phyloP scores from a whole-genome alignment of 352 stramenopile genomes.

The Phytophthora agathidicida region DNA sequence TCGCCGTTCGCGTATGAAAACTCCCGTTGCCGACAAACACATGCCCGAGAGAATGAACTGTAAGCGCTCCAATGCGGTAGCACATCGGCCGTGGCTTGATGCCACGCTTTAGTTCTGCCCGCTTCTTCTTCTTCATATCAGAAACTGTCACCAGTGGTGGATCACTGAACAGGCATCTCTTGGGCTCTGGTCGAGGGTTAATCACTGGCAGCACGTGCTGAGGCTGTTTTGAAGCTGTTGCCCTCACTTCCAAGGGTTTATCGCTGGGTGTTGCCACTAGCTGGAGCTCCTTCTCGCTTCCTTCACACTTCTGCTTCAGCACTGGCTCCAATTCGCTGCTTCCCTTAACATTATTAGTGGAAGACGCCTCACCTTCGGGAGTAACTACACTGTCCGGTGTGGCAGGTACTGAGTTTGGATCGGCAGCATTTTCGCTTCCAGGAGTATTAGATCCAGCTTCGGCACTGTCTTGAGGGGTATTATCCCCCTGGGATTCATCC shows the following conservation, averaged over 20 bases:
- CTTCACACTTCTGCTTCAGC: slow-evolving; percentile 1
- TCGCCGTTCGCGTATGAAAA: slow-evolving; percentile 88
- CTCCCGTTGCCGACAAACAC: slow-evolving; percentile 78
- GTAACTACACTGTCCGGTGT: slow-evolving; percentile 5
- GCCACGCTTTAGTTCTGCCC: slow-evolving; percentile 41
- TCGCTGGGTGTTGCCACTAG: neutral
- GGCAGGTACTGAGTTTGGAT: slow-evolving; percentile 3
- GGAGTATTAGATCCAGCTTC: slow-evolving; percentile 2
- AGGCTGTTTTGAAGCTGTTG: neutral
- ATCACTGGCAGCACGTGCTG: slow-evolving; percentile 53
- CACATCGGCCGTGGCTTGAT: slow-evolving; percentile 55
- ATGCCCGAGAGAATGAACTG: slow-evolving; percentile 80
- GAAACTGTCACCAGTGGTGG: slow-evolving; percentile 43
- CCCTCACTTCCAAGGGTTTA: neutral
- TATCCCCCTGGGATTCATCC: neutral
- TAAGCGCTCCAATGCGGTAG: slow-evolving; percentile 80
- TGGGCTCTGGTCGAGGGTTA: slow-evolving; percentile 47
- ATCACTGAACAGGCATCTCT: slow-evolving; percentile 52
- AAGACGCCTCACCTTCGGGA: neutral
- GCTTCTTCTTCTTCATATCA: slow-evolving; percentile 75
- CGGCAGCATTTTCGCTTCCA: neutral
- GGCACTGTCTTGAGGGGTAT: neutral
- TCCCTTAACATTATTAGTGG: slow-evolving; percentile 8
- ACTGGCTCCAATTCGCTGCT: neutral
- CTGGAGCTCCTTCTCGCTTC: neutral